Evolutionary conservation across 140 eudicot genomes (phyloP).

Genomic region (Oenanthe javanica): DNA sequence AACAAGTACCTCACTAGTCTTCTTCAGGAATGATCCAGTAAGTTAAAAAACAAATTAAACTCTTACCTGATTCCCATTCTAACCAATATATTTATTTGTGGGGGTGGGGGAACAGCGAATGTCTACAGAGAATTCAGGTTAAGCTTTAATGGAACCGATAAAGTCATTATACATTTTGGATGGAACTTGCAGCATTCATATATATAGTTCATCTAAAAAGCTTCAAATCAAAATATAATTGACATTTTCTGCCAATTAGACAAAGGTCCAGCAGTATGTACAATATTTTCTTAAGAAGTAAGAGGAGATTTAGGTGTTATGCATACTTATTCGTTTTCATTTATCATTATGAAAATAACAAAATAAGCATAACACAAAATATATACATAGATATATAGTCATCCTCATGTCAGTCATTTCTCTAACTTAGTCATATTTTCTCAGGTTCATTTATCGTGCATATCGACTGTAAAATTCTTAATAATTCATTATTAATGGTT

Average conservation of each 20-base stretch:
- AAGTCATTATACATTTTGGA: background rate
- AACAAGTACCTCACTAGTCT: slow-evolving; percentile 83
- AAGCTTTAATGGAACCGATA: background rate
- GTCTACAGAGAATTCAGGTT: background rate
- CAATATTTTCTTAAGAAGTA: background rate
- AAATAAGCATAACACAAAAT: background rate
- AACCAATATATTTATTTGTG: background rate
- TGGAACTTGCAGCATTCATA: background rate
- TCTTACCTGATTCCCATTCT: background rate
- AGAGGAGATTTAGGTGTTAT: background rate
- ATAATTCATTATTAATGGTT: slow-evolving; percentile 9
- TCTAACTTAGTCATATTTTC: slow-evolving; percentile 1
- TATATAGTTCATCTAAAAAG: background rate
- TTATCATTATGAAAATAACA: background rate
- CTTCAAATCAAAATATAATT: background rate
- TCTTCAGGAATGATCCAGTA: slow-evolving; percentile 95
- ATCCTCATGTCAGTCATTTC: background rate
- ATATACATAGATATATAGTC: background rate
- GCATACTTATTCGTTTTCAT: background rate
- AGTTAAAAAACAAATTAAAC: slow-evolving; percentile 23
- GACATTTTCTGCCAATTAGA: background rate
- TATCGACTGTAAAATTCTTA: background rate
- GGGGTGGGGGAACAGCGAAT: background rate
- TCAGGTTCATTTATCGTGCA: slow-evolving; percentile 9
- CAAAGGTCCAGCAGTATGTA: background rate